Base-by-base conservation (phyloP, 2,329 filamentous ascomycete genomes). In the Fusarium sarcochroum region DNA sequence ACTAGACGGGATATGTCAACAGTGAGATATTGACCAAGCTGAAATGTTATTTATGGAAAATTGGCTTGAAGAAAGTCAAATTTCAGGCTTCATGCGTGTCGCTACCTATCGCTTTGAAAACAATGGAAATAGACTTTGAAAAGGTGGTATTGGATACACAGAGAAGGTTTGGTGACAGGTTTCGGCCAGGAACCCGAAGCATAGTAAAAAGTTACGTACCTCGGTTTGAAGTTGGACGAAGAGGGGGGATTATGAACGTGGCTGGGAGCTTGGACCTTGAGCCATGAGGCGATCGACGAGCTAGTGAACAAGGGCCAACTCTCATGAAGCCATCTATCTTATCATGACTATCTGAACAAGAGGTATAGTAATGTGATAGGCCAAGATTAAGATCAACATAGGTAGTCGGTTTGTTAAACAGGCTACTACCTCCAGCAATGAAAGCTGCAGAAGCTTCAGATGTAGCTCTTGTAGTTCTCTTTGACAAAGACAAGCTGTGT, bases 181-280 rank as follows among this genome's bases (percentile, higher is more conserved):
- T 41, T 66, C 37, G 20, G 30, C 48, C 48, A 62, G 58, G 34
- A 58, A 46, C 53, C 15, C 5, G 38, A 38, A 30, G 37, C 32
- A 23, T 42, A 60, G 30, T 35, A 17, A 44, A 38, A 53, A 41
- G n/a, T 18, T 55, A 58, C 37, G 34, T 51, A 38, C 40, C 34
- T 48, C 18, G 18, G 14, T 46, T 37, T 42, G 53, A 55, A 40
- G 42, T 55, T 44, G 32, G 40, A 45, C 42, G 25, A 37, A 18
- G 42, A 46, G 41, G 51, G n/a, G 52, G 25, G 37, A 41, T 52
- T 30, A 30, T 52, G 44, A 37, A 45, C 40, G 63, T 70, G 62
- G 62, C 67, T 63, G 57, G 62, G 49, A 69, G 66, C 66, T 69
- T 69, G 56, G 66, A 48, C 62, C 58, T 52, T 15, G 10, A 32